Evolutionary conservation across 1,139 yeast species (phyloP).

Genomic region (Geotrichum candidum): DNA sequence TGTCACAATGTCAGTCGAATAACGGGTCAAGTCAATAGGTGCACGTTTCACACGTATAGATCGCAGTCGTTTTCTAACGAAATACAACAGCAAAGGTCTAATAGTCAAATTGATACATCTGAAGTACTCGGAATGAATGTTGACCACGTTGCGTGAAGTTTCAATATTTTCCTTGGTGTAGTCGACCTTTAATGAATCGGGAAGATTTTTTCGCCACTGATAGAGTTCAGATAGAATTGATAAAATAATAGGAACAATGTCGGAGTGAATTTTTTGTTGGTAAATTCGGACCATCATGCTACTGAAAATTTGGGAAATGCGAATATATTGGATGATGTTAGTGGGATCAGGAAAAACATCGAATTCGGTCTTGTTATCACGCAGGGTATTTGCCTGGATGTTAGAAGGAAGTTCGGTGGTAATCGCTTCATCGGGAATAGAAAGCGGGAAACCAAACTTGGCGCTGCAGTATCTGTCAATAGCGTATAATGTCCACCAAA

Average conservation of each 20-base stretch:
- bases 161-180: slow-evolving; percentile 50
- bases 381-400: slow-evolving; percentile 50
- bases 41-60: slow-evolving; percentile 46
- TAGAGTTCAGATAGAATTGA: slow-evolving; percentile 63
- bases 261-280: slow-evolving; percentile 55
- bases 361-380: slow-evolving; percentile 38
- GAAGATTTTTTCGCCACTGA: slow-evolving; percentile 64
- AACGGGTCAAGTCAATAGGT: slow-evolving; percentile 61
- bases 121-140: slow-evolving; percentile 78
- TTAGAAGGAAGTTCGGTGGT: slow-evolving; percentile 65
- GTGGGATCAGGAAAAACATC: slow-evolving; percentile 79
- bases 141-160: slow-evolving; percentile 58
- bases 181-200: slow-evolving; percentile 60
- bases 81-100: slow-evolving; percentile 72
- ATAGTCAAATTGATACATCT: slow-evolving; percentile 82
- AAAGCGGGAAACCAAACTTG: slow-evolving; percentile 76
- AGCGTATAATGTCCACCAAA: slow-evolving; percentile 93
- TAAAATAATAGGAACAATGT: slow-evolving; percentile 67
- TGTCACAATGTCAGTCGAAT: slow-evolving; percentile 61
- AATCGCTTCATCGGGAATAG: slow-evolving; percentile 73
- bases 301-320: slow-evolving; percentile 75
- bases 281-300: slow-evolving; percentile 64
- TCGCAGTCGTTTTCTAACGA: slow-evolving; percentile 62
- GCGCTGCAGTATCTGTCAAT: slow-evolving; percentile 81
- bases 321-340: slow-evolving; percentile 70